Conservation (phyloP, 2,329 filamentous ascomycete species). For the Colletotrichum tropicale region DNA sequence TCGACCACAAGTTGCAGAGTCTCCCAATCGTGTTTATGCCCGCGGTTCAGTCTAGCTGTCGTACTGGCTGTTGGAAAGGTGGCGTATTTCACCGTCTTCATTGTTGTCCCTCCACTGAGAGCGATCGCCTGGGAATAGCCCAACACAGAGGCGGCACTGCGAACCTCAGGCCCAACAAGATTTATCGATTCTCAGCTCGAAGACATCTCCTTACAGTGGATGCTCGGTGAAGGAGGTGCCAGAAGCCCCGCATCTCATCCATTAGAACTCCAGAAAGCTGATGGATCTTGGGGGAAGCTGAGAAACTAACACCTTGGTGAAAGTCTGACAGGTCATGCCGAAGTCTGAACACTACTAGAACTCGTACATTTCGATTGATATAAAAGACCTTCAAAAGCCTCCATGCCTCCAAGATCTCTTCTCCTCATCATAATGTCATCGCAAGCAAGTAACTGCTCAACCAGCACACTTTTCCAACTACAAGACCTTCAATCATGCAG, state of each 20-base stretch:
- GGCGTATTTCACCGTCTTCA: rapidly evolving
- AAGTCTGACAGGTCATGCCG: background rate
- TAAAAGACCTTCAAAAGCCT: background rate
- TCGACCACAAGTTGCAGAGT: background rate
- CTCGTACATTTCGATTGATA: background rate
- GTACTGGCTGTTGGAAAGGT: background rate
- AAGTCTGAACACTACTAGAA: rapidly evolving
- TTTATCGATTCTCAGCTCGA: background rate
- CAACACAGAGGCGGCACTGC: background rate
- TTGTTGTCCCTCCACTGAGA: background rate
- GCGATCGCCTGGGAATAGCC: background rate
- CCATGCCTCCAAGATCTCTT: background rate
- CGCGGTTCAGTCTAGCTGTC: background rate
- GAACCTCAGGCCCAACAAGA: background rate
- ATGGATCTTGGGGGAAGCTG: background rate
- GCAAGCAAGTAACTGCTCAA: background rate
- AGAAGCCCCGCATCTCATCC: background rate
- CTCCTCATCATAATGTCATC: background rate
- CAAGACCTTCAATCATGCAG: background rate
- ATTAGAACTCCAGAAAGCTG: background rate
- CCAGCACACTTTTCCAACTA: background rate
- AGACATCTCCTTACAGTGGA: background rate
- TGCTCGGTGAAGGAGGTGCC: background rate
- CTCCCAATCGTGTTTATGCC: background rate
- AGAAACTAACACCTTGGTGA: background rate